Evolutionary conservation across 306 rosid genomes (phyloP), one percentile per base, ranked within the genome.

Genomic region (Crotalaria pallida): DNA sequence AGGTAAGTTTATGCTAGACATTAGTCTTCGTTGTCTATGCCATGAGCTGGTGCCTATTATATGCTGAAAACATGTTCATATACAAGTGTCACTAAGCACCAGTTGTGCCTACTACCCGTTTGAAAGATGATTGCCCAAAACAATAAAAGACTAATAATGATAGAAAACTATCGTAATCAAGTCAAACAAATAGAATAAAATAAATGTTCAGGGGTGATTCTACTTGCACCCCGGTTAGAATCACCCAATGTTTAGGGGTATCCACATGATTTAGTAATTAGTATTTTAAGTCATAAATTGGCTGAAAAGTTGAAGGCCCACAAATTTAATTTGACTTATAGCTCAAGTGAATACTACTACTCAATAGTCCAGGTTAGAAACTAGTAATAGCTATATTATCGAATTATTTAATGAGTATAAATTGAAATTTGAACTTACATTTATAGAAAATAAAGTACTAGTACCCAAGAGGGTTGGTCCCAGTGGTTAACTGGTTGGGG

Each of bases 11-110:
- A 68, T 67, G 10, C 27, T 50, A 69, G 16, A 69, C 58, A 76
- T 60, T 60, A 48, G 75, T 68, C 75, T 50, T 76, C 50, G 4
- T 67, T 75, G 69, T 57, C 58, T 40, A 40, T 53, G 10, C 12
- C 51, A 12, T 34, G 8, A 53, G 52, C 26, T 22, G 74, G 53
- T 55, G n/a, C 52, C 55, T 11, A 7, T 52, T n/a, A n/a, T n/a
- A n/a, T n/a, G n/a, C n/a, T 12, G 6, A 51, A 68, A 22, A 19
- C 23, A 12, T 1, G 9, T 29, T 23, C 48, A 27, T 48, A 11
- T 11, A 6, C 58, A 16, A 67, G 4, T 48, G 5, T 10, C 16
- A 29, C 43, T 66, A 66, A 5, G 71, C 58, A 5, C 57, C 58
- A 66, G 18, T 48, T 67, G 60, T 17, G 13, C 72, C 31, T 5